Percentiles rank a stretch among this genome's conserved stretches.
Conservation (phyloP, 495 filamentous ascomycete species). For the Xylaria intraflava region DNA sequence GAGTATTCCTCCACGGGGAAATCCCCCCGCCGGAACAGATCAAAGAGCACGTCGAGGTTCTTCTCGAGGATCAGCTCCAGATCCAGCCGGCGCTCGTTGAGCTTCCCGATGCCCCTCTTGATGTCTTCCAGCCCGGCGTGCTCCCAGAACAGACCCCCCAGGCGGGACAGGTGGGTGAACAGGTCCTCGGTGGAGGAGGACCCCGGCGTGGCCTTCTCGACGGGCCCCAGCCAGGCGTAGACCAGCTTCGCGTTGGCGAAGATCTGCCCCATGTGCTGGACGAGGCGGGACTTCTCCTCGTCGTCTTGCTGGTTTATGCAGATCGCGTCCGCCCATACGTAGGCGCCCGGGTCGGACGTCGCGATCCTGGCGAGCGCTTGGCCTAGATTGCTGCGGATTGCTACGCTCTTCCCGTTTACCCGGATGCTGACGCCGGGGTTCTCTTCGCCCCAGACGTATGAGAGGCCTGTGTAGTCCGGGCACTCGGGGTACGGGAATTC, state of each 20-base stretch:
- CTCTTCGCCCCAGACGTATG: constrained; percentile 7
- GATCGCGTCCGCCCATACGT: constrained; percentile 25
- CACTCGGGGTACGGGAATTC: not conserved
- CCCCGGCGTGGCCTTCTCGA: not conserved
- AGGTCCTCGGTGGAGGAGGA: not conserved
- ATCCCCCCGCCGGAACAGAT: not conserved
- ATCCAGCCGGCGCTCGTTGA: not conserved
- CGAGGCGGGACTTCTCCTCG: constrained; percentile 20
- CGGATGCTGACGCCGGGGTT: not conserved
- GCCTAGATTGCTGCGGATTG: not conserved
- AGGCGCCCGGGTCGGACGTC: not conserved
- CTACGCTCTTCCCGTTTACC: not conserved
- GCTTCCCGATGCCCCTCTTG: not conserved
- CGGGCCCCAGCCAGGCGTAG: constrained; percentile 10
- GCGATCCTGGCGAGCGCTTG: not conserved
- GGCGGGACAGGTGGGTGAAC: not conserved
- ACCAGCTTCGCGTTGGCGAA: constrained; percentile 6
- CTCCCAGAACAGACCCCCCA: constrained; percentile 7
- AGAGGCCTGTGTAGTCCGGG: constrained; percentile 2
- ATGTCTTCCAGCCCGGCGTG: not conserved
- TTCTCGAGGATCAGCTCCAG: not conserved
- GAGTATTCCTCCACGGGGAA: constrained; percentile 1
- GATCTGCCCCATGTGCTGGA: constrained; percentile 25
- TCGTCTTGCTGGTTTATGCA: constrained; percentile 27
- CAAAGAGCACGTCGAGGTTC: not conserved